Evolutionary conservation across 352 stramenopile genomes (phyloP), one percentile per base, ranked within the genome.

Genomic region (Globisporangium recalcitrans): DNA sequence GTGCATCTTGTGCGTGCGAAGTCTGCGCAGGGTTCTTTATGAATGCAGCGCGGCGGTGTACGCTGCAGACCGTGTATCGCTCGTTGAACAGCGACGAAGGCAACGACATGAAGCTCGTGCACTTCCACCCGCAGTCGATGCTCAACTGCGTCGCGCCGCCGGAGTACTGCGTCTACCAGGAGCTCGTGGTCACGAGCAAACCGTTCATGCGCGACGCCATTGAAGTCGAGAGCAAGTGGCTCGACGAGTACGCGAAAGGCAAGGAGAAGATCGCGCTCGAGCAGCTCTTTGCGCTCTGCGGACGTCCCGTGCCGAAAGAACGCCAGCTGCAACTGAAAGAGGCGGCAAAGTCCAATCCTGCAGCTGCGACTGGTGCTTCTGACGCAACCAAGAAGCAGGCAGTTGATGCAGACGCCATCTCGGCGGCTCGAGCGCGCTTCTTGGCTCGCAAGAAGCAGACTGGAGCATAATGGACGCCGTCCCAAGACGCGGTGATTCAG

Each of bases 121-220:
- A 91, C 58, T 68, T 90, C 8, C 85, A 93, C 49, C 85, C 85
- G 27, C 69, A 85, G 29, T 91, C 80, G 26, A 67, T 65, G 29
- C 72, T 91, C 49, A 64, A 72, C 24, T 78, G 77, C 58, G 63
- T 75, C 13, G 51, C 72, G 4, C 69, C 77, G 22, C 85, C 85
- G 4, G 64, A 75, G 52, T 78, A 63, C 49, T 91, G 82, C 51
- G 58, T 93, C 2, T 91, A 85, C 56, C 80, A 90, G 2, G 80
- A 93, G 58, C 75, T 93, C 38, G 81, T 91, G 27, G 69, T 77
- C 44, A 91, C 82, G 19, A 90, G 75, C 64, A 85, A 82, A 13
- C 75, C 75, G 14, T 93, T 87, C 60, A 80, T 93, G 74, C 85
- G 82, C 24, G 52, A 75, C 52, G 69, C 78, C 14, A 48, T 90